Conservation (phyloP, 805 yeast genomes). For the Candida vaughaniae region DNA sequence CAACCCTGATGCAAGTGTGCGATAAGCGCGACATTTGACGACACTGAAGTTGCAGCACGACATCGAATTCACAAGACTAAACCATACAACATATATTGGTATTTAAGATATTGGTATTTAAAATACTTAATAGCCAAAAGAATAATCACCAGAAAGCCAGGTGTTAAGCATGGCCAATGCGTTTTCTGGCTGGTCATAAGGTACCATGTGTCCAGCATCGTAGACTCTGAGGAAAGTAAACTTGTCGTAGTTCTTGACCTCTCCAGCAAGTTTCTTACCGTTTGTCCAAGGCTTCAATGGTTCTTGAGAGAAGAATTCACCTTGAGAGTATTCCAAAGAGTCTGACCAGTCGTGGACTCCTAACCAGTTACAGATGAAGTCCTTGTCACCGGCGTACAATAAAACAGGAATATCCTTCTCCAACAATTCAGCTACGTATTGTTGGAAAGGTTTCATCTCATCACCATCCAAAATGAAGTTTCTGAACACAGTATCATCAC, state of each 20-base stretch:
- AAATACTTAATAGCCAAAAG: constrained; percentile 16
- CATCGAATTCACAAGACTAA: too few relatives aligned
- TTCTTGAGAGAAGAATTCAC: constrained; percentile 18
- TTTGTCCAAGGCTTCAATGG: constrained; percentile 40
- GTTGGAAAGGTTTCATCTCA: constrained; percentile 70
- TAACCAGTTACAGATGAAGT: constrained; percentile 46
- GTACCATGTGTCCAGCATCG: constrained; percentile 97
- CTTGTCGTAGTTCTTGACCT: constrained; percentile 67
- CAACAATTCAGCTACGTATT: constrained; percentile 47
- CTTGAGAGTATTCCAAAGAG: constrained; percentile 24
- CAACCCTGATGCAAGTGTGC: too few relatives aligned
- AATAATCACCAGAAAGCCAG: constrained; percentile 74
- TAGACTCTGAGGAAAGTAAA: constrained; percentile 82
- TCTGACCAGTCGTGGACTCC: constrained; percentile 45
- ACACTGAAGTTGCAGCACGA: too few relatives aligned
- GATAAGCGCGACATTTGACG: too few relatives aligned
- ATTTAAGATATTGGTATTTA: too few relatives aligned
- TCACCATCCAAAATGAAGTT: constrained; percentile 61
- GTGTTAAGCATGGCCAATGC: constrained; percentile 79
- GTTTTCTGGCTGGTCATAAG: constrained; percentile 79
- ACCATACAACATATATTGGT: too few relatives aligned
- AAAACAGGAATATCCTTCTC: constrained; percentile 41
- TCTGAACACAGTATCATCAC: constrained; percentile 50
- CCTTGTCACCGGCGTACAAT: constrained; percentile 46
- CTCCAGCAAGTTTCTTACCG: constrained; percentile 58